Conservation (phyloP, 2,329 filamentous ascomycete species). For the Xylaria sp. region DNA sequence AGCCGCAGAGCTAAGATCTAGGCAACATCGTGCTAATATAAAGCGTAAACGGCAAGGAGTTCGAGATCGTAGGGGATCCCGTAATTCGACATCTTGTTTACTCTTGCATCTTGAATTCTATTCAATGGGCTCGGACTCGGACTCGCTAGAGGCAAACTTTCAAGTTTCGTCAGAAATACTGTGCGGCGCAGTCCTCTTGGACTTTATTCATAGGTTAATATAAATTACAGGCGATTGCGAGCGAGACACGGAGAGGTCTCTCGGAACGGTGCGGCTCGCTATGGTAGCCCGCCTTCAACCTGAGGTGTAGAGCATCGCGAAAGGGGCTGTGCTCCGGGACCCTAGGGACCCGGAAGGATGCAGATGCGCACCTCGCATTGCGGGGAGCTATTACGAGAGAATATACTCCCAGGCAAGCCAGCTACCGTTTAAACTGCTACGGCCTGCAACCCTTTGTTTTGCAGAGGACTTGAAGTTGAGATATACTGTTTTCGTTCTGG, state of each 20-base stretch:
- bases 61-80: too few relatives aligned
- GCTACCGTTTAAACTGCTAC: neutral
- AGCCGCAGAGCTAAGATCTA: too few relatives aligned
- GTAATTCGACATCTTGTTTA: too few relatives aligned
- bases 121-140: too few relatives aligned
- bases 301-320: neutral
- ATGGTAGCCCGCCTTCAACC: neutral
- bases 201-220: neutral
- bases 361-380: neutral
- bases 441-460: neutral
- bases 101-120: too few relatives aligned
- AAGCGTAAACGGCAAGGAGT: too few relatives aligned
- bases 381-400: neutral
- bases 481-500: neutral
- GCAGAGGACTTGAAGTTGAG: neutral
- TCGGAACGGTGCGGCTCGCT: neutral
- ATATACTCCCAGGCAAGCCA: neutral
- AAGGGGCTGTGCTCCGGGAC: slow-evolving; percentile 2
- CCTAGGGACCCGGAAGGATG: neutral
- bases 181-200: neutral
- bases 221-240: neutral
- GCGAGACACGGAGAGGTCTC: neutral
- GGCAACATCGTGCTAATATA: too few relatives aligned
- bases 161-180: neutral
- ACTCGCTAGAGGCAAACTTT: neutral